Conservation (phyloP, 75 land plant genomes). For the Chamaecyparis obtusa region DNA sequence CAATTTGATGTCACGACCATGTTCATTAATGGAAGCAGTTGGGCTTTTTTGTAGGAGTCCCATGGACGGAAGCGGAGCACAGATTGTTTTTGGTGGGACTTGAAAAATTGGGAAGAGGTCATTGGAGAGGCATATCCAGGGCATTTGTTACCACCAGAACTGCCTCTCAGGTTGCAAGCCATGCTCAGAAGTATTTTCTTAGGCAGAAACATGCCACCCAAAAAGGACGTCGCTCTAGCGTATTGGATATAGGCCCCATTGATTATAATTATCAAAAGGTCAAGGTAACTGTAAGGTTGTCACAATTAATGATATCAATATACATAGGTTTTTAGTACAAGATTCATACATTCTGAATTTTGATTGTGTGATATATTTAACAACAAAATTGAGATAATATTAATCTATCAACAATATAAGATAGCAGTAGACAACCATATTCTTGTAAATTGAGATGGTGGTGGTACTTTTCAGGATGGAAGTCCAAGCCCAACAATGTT, state of each 20-base stretch:
- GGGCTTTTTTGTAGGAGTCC: slow-evolving; percentile 16
- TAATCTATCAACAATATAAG: no score
- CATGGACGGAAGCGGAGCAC: slow-evolving; percentile 65
- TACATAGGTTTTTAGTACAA: no score
- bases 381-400: no score
- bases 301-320: no score
- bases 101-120: slow-evolving; percentile 52
- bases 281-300: background rate
- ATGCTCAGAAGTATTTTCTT: slow-evolving; percentile 59
- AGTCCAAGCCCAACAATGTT: background rate
- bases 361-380: no score
- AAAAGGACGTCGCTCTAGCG: slow-evolving; percentile 42
- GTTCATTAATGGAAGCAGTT: no score
- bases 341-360: no score
- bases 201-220: slow-evolving; percentile 33
- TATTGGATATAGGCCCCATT: slow-evolving; percentile 12
- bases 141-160: slow-evolving; percentile 47
- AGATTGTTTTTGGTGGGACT: slow-evolving; percentile 43
- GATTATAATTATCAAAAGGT: background rate
- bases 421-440: no score
- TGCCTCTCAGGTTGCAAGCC: slow-evolving; percentile 57
- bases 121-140: slow-evolving; percentile 53
- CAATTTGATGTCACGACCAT: no score
- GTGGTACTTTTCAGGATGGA: background rate
- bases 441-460: no score